Percentiles rank a stretch among this genome's conserved stretches.
phyloP scores from a whole-genome alignment of 768 basidiomycete genomes.

The Lyophyllum decastes region DNA sequence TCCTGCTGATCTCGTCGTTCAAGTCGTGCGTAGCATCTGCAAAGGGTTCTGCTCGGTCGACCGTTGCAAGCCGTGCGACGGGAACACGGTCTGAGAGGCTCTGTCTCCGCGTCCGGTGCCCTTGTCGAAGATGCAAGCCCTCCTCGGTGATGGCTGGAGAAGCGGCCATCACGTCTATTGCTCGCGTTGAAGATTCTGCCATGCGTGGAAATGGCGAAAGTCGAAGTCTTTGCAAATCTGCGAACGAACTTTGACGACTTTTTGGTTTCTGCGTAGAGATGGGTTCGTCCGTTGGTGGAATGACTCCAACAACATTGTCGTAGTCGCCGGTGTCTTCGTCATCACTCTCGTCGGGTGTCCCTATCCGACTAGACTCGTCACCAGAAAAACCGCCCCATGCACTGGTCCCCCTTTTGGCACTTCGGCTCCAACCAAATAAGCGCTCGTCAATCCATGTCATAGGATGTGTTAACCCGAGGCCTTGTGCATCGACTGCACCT shows the following conservation, averaged over 20 bases:
- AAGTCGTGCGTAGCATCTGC: constrained; percentile 63
- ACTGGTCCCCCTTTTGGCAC: constrained; percentile 76
- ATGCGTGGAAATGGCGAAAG: constrained; percentile 22
- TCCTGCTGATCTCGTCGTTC: constrained; percentile 59
- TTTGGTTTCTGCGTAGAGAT: constrained; percentile 42
- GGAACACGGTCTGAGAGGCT: constrained; percentile 68
- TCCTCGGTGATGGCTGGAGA: constrained; percentile 33
- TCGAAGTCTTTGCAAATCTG: constrained; percentile 76
- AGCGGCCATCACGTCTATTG: constrained; percentile 5
- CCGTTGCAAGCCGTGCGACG: constrained; percentile 61
- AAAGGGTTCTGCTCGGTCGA: constrained; percentile 62
- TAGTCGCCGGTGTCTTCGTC: constrained; percentile 91
- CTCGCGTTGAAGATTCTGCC: background rate
- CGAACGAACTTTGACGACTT: constrained; percentile 74
- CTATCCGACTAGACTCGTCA: constrained; percentile 62
- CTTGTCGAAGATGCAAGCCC: constrained; percentile 43
- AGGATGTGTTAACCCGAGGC: constrained; percentile 82
- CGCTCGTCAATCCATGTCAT: constrained; percentile 96
- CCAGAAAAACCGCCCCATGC: constrained; percentile 71
- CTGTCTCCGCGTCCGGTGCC: constrained; percentile 54
- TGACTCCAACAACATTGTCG: constrained; percentile 78
- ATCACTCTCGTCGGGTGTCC: constrained; percentile 77
- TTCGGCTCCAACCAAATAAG: constrained; percentile 88
- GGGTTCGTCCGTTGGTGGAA: constrained; percentile 53
- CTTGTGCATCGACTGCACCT: constrained; percentile 85